Evolutionary conservation across 495 filamentous ascomycete genomes (phyloP).

Genomic region (Aspergillus sclerotiicarbonarius): DNA sequence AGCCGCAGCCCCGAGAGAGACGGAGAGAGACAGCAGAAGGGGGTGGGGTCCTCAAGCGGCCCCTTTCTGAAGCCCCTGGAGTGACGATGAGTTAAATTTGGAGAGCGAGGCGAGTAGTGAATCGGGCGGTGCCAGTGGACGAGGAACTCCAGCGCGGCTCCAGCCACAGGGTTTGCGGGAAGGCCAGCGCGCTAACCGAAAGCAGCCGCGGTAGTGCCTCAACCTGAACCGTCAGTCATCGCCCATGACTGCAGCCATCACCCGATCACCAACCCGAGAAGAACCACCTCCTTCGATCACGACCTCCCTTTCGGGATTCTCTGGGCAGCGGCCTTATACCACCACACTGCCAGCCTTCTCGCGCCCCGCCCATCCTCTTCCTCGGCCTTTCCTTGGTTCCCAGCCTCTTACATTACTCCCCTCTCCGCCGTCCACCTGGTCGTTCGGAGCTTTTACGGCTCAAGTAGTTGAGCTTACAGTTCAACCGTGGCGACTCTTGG

Average conservation of each 20-base stretch:
- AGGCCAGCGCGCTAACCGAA: conserved; percentile 41
- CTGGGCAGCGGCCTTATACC: conserved; percentile 27
- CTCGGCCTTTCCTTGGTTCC: conserved; percentile 21
- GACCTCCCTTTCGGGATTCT: conserved; percentile 26
- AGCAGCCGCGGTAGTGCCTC: conserved; percentile 42
- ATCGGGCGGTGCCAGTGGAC: not conserved
- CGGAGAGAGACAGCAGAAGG: not conserved
- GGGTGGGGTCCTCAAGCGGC: not conserved
- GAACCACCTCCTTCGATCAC: conserved; percentile 22
- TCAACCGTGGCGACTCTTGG: conserved; percentile 49
- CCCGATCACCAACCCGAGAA: conserved; percentile 25
- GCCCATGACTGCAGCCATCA: conserved; percentile 26
- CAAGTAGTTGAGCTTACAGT: conserved; percentile 41
- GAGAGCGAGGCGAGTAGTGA: not conserved
- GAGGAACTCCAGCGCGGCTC: conserved; percentile 7
- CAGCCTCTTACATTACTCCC: conserved; percentile 21
- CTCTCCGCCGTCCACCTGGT: conserved; percentile 31
- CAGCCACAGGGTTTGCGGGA: conserved; percentile 25
- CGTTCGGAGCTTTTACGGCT: conserved; percentile 39
- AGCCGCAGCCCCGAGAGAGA: not conserved
- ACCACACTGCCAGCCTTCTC: conserved; percentile 23
- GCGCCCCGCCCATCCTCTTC: conserved; percentile 11
- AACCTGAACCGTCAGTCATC: conserved; percentile 34
- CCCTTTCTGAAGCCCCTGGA: too few species aligned
- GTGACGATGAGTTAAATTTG: too few species aligned